Percentiles rank a stretch among this genome's conserved stretches.
These are phyloP conservation scores for Bocquillonia castaneifolia DNA, from an alignment of 441 rosid species.

Conservation along the genomic window DNA sequence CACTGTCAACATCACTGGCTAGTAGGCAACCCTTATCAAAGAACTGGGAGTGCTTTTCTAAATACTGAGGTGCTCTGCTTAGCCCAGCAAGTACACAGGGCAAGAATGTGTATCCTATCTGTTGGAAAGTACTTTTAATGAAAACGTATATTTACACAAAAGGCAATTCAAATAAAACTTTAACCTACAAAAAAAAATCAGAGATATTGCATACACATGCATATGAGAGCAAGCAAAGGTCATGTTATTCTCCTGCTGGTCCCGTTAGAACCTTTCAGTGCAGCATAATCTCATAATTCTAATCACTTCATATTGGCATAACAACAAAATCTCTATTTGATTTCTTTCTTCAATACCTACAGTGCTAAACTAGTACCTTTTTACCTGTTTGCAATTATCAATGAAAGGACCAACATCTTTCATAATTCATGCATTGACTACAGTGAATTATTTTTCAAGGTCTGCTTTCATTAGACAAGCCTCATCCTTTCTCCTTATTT, in stretches of 20 bases:
- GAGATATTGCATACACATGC: not conserved
- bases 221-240: not conserved
- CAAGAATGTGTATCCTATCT: slow-evolving; percentile 59
- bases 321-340: not conserved
- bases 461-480: not conserved
- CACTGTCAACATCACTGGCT: slow-evolving; percentile 50
- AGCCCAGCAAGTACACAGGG: slow-evolving; percentile 62
- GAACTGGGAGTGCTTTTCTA: slow-evolving; percentile 30
- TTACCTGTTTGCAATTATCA: not conserved
- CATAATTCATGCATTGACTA: not conserved
- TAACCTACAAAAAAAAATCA: not conserved
- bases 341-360: not conserved
- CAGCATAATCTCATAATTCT: not conserved
- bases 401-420: not conserved
- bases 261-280: not conserved
- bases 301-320: not conserved
- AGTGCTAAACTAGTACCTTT: not conserved
- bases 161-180: not conserved
- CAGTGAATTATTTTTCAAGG: not conserved
- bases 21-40: slow-evolving; percentile 33
- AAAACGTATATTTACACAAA: slow-evolving; percentile 5
- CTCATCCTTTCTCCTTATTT: not conserved
- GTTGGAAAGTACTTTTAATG: slow-evolving; percentile 4
- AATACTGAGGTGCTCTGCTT: slow-evolving; percentile 47
- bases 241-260: not conserved